Conservation (phyloP, 768 basidiomycete genomes). For the Rubroboletus satanas region DNA sequence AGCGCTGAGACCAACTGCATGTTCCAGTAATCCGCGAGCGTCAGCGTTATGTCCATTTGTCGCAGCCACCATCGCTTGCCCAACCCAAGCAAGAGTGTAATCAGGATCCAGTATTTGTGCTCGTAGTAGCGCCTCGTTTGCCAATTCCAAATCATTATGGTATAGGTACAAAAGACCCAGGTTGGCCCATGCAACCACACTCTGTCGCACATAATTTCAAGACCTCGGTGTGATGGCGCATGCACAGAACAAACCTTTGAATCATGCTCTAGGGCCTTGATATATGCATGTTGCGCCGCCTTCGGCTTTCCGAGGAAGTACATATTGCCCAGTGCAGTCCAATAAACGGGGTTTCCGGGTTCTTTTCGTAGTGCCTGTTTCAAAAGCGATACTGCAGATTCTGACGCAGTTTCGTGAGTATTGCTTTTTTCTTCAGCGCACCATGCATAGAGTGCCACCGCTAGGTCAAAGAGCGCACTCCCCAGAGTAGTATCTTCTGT, state of each 20-base stretch:
- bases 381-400: constrained; percentile 50
- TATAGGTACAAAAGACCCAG: constrained; percentile 84
- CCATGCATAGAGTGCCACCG: constrained; percentile 55
- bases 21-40: constrained; percentile 65
- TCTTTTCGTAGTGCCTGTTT: constrained; percentile 72
- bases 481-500: constrained; percentile 47
- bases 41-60: constrained; percentile 55
- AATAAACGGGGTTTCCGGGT: constrained; percentile 67
- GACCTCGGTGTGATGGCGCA: background rate
- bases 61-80: constrained; percentile 73
- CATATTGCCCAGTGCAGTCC: constrained; percentile 78
- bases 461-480: constrained; percentile 74
- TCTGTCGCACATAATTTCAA: constrained; percentile 38
- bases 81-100: constrained; percentile 84
- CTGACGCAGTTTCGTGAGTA: constrained; percentile 28
- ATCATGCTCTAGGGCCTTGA: constrained; percentile 83
- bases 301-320: constrained; percentile 64
- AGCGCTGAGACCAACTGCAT: constrained; percentile 59
- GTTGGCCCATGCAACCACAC: constrained; percentile 76
- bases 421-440: constrained; percentile 28
- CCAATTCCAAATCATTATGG: constrained; percentile 74
- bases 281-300: constrained; percentile 86
- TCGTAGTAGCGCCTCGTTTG: constrained; percentile 79
- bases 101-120: constrained; percentile 94
- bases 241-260: constrained; percentile 55